Evolutionary conservation across 169 alveolate species (phyloP).

Genomic region (Plasmodium sp.): DNA sequence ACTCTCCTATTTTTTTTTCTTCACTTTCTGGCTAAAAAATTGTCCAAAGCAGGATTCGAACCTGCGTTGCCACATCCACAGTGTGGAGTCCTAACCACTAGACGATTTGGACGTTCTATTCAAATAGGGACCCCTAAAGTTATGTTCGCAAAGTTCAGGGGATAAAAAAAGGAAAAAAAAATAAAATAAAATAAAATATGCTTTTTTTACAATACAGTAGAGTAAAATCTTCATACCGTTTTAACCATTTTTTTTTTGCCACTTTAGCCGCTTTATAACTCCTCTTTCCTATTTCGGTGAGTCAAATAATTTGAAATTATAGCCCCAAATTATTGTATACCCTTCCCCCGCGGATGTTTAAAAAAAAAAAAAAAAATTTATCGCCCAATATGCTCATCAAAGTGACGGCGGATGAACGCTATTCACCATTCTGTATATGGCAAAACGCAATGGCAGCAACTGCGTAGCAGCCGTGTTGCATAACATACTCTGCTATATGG

Average conservation of each 20-base stretch:
- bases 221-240: neutral
- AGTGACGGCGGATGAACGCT: neutral
- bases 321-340: neutral
- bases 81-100: constrained; percentile 95
- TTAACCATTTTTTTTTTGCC: neutral
- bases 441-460: neutral
- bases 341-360: neutral
- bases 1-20: neutral
- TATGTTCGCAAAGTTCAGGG: neutral
- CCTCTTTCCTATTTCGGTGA: neutral
- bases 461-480: neutral
- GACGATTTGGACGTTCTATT: constrained; percentile 91
- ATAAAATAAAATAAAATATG: neutral
- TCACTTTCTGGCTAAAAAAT: constrained; percentile 5
- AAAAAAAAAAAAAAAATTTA: too few relatives aligned
- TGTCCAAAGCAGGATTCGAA: constrained; percentile 95
- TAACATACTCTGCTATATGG: neutral
- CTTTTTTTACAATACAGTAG: too few relatives aligned
- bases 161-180: neutral
- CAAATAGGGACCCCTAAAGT: neutral
- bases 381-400: neutral
- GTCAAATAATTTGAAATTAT: too few relatives aligned
- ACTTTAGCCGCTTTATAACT: neutral
- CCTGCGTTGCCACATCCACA: constrained; percentile 96
- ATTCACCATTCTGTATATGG: neutral